Base-by-base conservation (phyloP, 1,139 yeast species). In the Maudiozyma humilis region DNA sequence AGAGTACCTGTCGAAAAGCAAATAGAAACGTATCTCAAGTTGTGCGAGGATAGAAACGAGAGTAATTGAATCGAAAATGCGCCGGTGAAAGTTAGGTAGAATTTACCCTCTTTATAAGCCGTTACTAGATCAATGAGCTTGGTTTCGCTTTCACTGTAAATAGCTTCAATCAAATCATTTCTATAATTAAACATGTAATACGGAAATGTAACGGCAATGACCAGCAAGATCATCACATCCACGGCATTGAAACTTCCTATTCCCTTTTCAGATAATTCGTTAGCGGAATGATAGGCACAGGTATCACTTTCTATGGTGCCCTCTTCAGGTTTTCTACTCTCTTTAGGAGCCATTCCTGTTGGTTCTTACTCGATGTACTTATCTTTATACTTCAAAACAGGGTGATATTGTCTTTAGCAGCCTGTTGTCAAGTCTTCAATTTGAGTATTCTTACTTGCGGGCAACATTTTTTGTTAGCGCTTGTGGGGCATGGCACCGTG, bases 11-110 rank as follows among this genome's bases (percentile, higher is more conserved):
- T 64, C 0, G 82, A 81, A 49, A 76, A 62, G 0, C 72, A 37
- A 0, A 82, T 79, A 8, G 82, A 74, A 51, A 78, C 65, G 23
- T 65, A 60, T 60, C 91, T 71, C 68, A 82, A 65, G 50, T 68
- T 73, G 8, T 82, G 65, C 60, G 68, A 48, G 13, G 50, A 41
- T 6, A 46, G 20, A 2, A 40, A 10, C 6, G 54, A 45, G n/a
- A 49, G 42, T 12, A 57, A 32, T 34, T 50, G 56, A 8, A 54
- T 31, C 14, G 48, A 51, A 31, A 56, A 47, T 13, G 60, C 55
- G 5, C 57, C 55, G 8, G 44, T 38, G 10, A 50, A 38, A 19
- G 38, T 42, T 18, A 57, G 38, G 25, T 43, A 47, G 39, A 58
- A 57, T 13, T 37, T 44, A 14, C 47, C 42, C 2, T 32, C 34